phyloP scores from a whole-genome alignment of 768 basidiomycete species.

The Suillus clintonianus region DNA sequence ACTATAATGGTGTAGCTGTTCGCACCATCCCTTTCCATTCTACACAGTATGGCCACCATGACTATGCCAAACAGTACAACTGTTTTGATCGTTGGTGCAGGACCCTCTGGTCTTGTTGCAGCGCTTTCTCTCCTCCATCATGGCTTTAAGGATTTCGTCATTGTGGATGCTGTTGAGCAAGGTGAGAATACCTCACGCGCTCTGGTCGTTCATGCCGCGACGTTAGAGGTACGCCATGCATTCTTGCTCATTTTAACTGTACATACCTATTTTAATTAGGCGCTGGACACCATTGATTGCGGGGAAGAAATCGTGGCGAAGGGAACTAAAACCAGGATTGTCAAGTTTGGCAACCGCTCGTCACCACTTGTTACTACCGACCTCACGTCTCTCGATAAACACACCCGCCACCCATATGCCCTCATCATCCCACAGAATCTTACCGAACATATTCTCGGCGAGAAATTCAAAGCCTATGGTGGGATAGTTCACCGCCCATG shows the following conservation, averaged over 20 bases:
- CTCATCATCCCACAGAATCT: slow-evolving; percentile 45
- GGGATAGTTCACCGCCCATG: slow-evolving; percentile 38
- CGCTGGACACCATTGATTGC: slow-evolving; percentile 45
- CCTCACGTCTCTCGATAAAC: slow-evolving; percentile 35
- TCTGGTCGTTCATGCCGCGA: slow-evolving; percentile 49
- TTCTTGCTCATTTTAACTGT: slow-evolving; percentile 8
- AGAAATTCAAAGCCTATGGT: slow-evolving; percentile 32
- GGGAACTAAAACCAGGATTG: slow-evolving; percentile 33
- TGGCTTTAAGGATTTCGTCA: slow-evolving; percentile 41
- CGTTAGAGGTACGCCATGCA: slow-evolving; percentile 44
- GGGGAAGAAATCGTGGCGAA: slow-evolving; percentile 38
- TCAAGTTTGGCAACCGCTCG: slow-evolving; percentile 33
- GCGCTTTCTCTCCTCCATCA: slow-evolving; percentile 46
- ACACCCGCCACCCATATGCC: slow-evolving; percentile 47
- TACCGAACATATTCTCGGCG: slow-evolving; percentile 43
- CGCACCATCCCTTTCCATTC: neutral
- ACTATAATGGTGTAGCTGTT: too few relatives aligned
- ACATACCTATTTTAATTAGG: slow-evolving; percentile 34
- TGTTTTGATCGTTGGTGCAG: slow-evolving; percentile 48
- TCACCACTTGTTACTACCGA: slow-evolving; percentile 28
- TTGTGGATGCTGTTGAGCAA: slow-evolving; percentile 42
- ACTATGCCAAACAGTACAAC: slow-evolving; percentile 25
- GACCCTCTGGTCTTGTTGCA: slow-evolving; percentile 44
- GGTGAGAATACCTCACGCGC: slow-evolving; percentile 46
- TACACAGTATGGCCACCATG: neutral